Base-by-base conservation (phyloP, 352 stramenopile species). In the Globisporangium parvum region DNA sequence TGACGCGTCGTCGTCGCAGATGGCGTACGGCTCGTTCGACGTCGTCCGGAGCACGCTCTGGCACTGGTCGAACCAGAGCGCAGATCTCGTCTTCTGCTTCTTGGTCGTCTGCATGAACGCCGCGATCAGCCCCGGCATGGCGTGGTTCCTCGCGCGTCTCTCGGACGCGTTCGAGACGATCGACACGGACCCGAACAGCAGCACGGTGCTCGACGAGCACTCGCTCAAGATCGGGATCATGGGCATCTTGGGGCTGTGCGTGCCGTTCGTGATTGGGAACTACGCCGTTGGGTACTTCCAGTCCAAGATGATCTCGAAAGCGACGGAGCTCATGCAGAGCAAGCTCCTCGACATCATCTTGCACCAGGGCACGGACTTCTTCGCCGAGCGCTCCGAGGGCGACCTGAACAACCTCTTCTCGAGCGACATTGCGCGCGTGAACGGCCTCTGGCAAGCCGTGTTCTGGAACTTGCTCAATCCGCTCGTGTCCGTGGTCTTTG, bases 251-350 rank as follows among this genome's bases (percentile, higher is more conserved):
- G 77, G 73, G 0, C 61, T 95, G 11, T 91, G 77, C 47, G 77
- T 95, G 23, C 85, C 85, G 18, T 95, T 93, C 57, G 82, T 91
- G 40, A 66, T 95, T 24, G 85, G 82, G n/a, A 77, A 95, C 66
- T 92, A 92, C 62, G 71, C 77, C 2, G 83, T 95, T 35, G 85
- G 85, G 42, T 93, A 90, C 61, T 95, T 95, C 69, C 85, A 95
- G 67, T 91, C 80, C 52, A 95, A 95, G 51, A 95, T 95, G 85
- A 95, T 95, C 53, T 83, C 82, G 26, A 95, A 93, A 65, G 85
- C 85, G 18, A 93, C 82, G 1, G 80, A 92, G 51, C 75, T 69
- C 47, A 75, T 95, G 62, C 82, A 95, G 59, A 75, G 63, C 41
- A 78, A 67, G 24, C 53, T 95, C 51, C 71, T 95, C 4, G 67